These are phyloP conservation scores for Verticillium klebahnii DNA, from an alignment of 2,329 filamentous ascomycete species.

Conservation along the genomic window DNA sequence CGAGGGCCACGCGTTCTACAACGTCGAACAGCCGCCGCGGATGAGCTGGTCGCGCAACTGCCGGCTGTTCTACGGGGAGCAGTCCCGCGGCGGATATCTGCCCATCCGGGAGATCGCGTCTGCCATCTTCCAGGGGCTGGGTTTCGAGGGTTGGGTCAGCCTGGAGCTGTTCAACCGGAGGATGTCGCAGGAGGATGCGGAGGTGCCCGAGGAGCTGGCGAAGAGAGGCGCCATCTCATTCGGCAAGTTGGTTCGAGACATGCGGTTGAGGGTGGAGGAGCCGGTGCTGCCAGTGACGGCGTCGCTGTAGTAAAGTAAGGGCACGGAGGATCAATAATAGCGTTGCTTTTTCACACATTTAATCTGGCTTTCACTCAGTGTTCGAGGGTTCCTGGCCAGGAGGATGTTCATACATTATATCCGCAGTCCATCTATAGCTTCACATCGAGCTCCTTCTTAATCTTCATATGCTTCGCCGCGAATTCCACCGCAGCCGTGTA, in stretches of 20 bases:
- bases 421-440: constrained; percentile 11
- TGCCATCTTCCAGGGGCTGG: constrained; percentile 58
- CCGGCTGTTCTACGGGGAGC: constrained; percentile 52
- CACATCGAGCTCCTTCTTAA: constrained; percentile 16
- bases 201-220: constrained; percentile 55
- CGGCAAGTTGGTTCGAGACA: constrained; percentile 35
- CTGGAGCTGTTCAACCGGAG: constrained; percentile 65
- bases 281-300: constrained; percentile 24
- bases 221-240: constrained; percentile 49
- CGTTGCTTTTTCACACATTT: not conserved
- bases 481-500: constrained; percentile 58
- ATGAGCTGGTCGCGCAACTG: constrained; percentile 82
- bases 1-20: constrained; percentile 33
- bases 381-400: not conserved
- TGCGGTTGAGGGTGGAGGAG: constrained; percentile 23
- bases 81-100: constrained; percentile 59
- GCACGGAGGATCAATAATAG: not conserved
- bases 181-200: constrained; percentile 45
- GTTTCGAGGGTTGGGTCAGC: constrained; percentile 66
- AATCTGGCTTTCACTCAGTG: not conserved
- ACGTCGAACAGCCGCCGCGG: constrained; percentile 31
- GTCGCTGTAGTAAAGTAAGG: constrained; percentile 20
- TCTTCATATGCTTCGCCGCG: constrained; percentile 40
- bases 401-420: not conserved
- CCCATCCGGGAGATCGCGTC: constrained; percentile 58